Base-by-base conservation (phyloP, 1,284 basidiomycete species). In the Ceratobasidium sp. region DNA sequence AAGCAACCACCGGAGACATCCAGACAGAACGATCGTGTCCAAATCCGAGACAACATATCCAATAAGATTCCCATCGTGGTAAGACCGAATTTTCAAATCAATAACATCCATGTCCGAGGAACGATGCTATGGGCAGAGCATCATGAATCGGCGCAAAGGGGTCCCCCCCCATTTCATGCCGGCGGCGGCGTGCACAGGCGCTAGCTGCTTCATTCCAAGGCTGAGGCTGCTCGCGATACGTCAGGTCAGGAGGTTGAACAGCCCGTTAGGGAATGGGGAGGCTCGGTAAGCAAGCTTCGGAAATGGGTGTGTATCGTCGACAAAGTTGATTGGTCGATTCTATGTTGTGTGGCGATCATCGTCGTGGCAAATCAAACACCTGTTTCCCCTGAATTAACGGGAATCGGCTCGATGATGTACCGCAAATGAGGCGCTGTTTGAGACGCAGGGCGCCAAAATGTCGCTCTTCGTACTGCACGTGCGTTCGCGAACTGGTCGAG, bases 101-200 rank as follows among this genome's bases (percentile, higher is more conserved):
- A 64, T 51, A 56, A 46, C 60, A 51, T 51, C 10, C 42, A 33
- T 55, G 49, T 18, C 60, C 61, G 61, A 76, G 60, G 9, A 61
- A 61, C 58, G 58, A 73, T n/a, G 39, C 72, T 46, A 46, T 40
- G 39, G 56, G 33, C 61, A 49, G 61, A 42, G 46, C 39, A 76
- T 73, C n/a, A 28, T 44, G 40, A 18, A 76, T 76, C 72, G 72
- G 72, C 72, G 72, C 56, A 76, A 56, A 66, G 28, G 26, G 39
- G 26, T 33, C 33, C 33, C 49, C 44, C 46, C 33, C 72, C 39
- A n/a, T 55, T 64, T 76, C 63, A 58, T 61, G 23, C 60, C 72
- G 61, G 12, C 61, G 60, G 23, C 61, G 61, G 60, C 23, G 56
- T 44, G 46, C 44, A 6, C 69, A 58, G 5, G 51, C 23, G 20